Percentiles rank a stretch among this genome's conserved stretches.
phyloP scores from a whole-genome alignment of 2,329 filamentous ascomycete genomes.

The Cytospora leucostoma region DNA sequence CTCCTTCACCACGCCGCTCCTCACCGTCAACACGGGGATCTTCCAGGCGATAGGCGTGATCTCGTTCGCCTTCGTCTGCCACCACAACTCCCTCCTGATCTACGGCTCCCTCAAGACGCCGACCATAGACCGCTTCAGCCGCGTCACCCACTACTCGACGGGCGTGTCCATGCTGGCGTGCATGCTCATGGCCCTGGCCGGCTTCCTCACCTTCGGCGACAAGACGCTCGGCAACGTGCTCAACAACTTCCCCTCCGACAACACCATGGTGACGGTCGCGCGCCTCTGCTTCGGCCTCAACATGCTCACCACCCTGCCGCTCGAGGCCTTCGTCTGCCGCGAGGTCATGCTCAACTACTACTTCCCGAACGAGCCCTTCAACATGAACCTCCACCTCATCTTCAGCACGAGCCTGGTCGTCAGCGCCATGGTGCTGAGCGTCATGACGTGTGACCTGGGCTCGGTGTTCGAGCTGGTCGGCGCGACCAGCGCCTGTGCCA shows the following conservation, averaged over 20 bases:
- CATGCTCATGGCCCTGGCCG: conserved; percentile 80
- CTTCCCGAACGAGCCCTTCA: conserved; percentile 70
- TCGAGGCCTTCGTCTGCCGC: conserved; percentile 96
- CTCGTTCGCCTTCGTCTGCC: conserved; percentile 79
- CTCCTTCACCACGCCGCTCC: conserved; percentile 65
- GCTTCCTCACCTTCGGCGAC: conserved; percentile 92
- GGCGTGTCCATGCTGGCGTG: conserved; percentile 89
- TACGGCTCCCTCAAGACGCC: conserved; percentile 94
- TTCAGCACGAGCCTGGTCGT: conserved; percentile 85
- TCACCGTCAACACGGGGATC: conserved; percentile 83
- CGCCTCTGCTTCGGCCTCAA: conserved; percentile 95
- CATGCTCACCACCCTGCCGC: conserved; percentile 95
- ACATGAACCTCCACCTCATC: conserved; percentile 80
- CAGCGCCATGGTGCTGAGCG: conserved; percentile 71
- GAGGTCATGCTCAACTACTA: conserved; percentile 93
- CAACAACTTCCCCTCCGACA: conserved; percentile 93
- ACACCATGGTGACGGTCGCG: conserved; percentile 91
- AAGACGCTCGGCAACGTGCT: conserved; percentile 92
- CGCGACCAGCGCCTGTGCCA: conserved; percentile 87
- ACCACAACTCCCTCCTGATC: conserved; percentile 96
- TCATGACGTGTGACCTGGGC: conserved; percentile 91
- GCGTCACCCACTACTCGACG: conserved; percentile 92
- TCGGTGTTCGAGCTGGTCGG: conserved; percentile 95
- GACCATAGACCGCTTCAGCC: conserved; percentile 91
- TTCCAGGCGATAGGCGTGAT: conserved; percentile 98